Conservation (phyloP, 2,329 filamentous ascomycete genomes). For the Aureobasidium uvarum region DNA sequence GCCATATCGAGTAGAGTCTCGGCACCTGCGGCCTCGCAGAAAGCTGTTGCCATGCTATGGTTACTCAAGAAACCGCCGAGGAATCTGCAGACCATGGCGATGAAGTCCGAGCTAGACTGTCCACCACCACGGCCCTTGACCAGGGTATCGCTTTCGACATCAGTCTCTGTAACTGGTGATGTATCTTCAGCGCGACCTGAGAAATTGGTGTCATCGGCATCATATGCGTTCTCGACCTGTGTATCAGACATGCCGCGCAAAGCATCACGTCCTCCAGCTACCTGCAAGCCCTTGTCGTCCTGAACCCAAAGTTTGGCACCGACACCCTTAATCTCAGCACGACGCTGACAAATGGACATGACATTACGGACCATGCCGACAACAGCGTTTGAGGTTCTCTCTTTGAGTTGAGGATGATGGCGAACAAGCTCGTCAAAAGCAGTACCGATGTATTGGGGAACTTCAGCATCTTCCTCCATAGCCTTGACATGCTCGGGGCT, state of each 20-base stretch:
- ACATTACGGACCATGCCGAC: conserved; percentile 86
- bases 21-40: conserved; percentile 76
- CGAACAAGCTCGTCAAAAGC: conserved; percentile 93
- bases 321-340: conserved; percentile 66
- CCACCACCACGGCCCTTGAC: conserved; percentile 24
- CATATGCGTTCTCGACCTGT: conserved; percentile 7
- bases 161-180: conserved; percentile 5
- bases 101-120: conserved; percentile 35
- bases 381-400: conserved; percentile 77
- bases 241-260: conserved; percentile 37
- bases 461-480: conserved; percentile 70
- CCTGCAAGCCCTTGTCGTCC: conserved; percentile 56
- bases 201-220: conserved; percentile 22
- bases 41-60: conserved; percentile 65
- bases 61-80: conserved; percentile 75
- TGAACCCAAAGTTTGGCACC: conserved; percentile 75
- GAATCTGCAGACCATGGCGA: conserved; percentile 75
- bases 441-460: conserved; percentile 71
- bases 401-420: conserved; percentile 83
- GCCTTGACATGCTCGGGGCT: conserved; percentile 84
- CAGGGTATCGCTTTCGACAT: conserved; percentile 28
- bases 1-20: conserved; percentile 82
- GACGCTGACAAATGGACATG: conserved; percentile 67
- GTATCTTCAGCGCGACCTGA: not conserved
- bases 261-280: conserved; percentile 56